Evolutionary conservation across 805 yeast genomes (phyloP), one percentile per base, ranked within the genome.

Genomic region (Spathaspora boniae): DNA sequence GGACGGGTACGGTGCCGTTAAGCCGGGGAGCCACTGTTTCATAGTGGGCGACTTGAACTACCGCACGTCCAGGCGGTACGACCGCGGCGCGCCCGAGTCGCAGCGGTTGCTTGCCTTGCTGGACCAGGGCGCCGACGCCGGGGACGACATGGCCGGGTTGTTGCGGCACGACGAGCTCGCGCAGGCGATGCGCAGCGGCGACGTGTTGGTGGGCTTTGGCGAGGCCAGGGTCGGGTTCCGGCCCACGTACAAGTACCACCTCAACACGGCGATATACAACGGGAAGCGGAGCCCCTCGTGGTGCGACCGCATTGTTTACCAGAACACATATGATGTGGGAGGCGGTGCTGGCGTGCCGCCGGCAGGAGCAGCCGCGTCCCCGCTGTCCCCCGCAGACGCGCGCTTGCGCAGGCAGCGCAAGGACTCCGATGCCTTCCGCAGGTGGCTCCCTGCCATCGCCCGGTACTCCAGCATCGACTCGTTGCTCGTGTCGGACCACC

Each of bases 21-120:
- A 72, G 41, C 78, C 80, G 0, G 45, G 58, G 1, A 48, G 70
- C 8, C 95, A 84, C 51, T 58, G 80, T 4, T 82, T 88, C 49
- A 55, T 88, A 34, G 60, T 86, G 69, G 98, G 98, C 0, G 98
- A 89, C 57, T 63, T 89, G 47, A 89, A 89, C 53, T 89, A 84
- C 56, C 67, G 98, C 29, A 72, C 82, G 3, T 43, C 61, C 3
- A 52, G 58, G 34, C 34, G 46, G 9, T 43, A 41, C 14, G 37
- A 45, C 23, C 16, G 12, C 3, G 22, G 34, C 3, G 36, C 36
- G 11, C 27, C 37, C 9, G 34, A 44, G 9, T 31, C 43, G 7
- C 41, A 36, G n/a, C 50, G 49, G 31, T 53, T 63, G 12, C 37
- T 56, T 5, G 38, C 44, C 39, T 32, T 56, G 44, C 54, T 50